Conservation (phyloP, 345 rosid genomes). For the Aegle marmelos region DNA sequence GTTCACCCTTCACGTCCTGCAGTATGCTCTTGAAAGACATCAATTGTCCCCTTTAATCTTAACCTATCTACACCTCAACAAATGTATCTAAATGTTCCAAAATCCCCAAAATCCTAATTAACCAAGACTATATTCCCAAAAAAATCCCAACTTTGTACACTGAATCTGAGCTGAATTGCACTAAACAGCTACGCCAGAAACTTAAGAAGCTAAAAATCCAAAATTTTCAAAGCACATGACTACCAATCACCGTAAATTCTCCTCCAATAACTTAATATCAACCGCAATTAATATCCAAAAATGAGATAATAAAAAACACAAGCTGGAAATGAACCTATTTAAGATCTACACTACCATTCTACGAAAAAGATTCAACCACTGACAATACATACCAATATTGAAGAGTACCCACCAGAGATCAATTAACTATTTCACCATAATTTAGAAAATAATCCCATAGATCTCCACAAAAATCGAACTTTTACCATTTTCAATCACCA, state of each 20-base stretch:
- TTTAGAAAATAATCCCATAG: slow-evolving; percentile 8
- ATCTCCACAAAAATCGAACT: slow-evolving; percentile 12
- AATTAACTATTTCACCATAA: not conserved
- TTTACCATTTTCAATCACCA: not conserved
- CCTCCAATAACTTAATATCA: not conserved
- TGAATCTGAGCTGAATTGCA: slow-evolving; percentile 2
- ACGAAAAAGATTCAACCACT: not conserved
- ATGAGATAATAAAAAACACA: not conserved
- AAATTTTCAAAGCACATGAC: not conserved
- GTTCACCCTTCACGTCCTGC: slow-evolving; percentile 78
- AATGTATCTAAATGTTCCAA: slow-evolving; percentile 7
- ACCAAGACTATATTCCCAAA: not conserved
- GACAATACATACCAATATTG: not conserved
- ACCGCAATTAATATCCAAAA: not conserved
- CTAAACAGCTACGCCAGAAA: slow-evolving; percentile 12
- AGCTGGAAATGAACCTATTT: not conserved
- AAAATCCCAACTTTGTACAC: not conserved
- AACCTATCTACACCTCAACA: slow-evolving; percentile 7
- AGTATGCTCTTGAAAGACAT: slow-evolving; percentile 72
- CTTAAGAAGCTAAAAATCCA: slow-evolving; percentile 7
- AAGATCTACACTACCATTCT: slow-evolving; percentile 10
- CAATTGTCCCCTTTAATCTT: slow-evolving; percentile 11
- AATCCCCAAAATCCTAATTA: slow-evolving; percentile 5
- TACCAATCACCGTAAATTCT: not conserved
- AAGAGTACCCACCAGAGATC: not conserved